Conservation (phyloP, 2,329 filamentous ascomycete genomes). For the Chaetomium sp. region DNA sequence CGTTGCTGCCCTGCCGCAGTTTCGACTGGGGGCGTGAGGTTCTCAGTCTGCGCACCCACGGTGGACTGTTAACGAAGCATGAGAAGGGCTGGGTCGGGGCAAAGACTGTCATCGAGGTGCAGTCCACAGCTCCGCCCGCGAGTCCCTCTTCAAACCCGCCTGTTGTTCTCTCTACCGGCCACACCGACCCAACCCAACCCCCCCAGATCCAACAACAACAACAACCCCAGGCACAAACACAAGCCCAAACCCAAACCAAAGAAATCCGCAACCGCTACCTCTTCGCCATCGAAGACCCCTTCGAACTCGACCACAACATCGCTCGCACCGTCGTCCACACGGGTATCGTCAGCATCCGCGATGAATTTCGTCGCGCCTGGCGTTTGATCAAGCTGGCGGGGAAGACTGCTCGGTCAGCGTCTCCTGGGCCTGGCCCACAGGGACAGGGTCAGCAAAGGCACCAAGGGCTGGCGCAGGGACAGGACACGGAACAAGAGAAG, state of each 20-base stretch:
- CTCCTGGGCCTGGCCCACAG: too few relatives aligned
- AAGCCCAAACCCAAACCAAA: conserved; percentile 39
- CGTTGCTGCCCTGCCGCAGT: conserved; percentile 43
- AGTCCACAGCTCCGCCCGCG: background rate
- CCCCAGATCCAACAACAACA: background rate
- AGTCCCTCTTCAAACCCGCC: background rate
- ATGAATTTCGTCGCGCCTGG: conserved; percentile 79
- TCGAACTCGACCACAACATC: conserved; percentile 82
- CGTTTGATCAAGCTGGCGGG: conserved; percentile 56
- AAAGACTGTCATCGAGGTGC: conserved; percentile 56
- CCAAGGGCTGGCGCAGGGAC: background rate
- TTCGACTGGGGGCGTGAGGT: conserved; percentile 81
- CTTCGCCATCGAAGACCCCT: conserved; percentile 87
- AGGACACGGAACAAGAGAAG: background rate
- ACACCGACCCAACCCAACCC: background rate
- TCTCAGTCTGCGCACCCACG: conserved; percentile 65
- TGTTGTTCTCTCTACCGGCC: background rate
- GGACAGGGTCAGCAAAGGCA: background rate
- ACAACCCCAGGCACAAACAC: background rate
- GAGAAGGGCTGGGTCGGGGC: conserved; percentile 84
- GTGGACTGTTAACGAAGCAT: conserved; percentile 66
- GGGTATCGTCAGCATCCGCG: conserved; percentile 73
- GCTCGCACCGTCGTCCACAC: conserved; percentile 78
- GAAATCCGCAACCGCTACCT: conserved; percentile 75
- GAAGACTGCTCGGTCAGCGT: background rate